phyloP scores from a whole-genome alignment of 805 yeast species.

The Candida piceae region DNA sequence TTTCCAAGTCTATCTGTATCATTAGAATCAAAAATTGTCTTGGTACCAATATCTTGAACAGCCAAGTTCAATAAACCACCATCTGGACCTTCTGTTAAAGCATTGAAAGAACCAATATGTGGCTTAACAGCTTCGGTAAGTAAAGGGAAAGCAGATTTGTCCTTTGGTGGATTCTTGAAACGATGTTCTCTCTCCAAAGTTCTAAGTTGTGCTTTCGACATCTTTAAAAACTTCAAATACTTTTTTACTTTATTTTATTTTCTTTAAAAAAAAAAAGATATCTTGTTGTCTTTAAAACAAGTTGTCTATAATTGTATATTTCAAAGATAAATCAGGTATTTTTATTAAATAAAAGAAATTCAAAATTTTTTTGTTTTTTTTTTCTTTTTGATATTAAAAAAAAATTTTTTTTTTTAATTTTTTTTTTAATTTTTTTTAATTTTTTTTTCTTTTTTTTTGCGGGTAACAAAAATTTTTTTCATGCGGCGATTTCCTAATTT shows the following conservation, averaged over 20 bases:
- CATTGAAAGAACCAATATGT: slow-evolving; percentile 94
- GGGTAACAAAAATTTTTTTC: neutral
- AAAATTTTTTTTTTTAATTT: no score
- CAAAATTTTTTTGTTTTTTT: no score
- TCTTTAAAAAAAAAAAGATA: neutral
- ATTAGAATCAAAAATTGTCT: slow-evolving; percentile 77
- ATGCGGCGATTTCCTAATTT: neutral
- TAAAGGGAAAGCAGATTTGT: slow-evolving; percentile 74
- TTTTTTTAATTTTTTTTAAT: neutral
- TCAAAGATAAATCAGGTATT: neutral
- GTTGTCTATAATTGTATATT: no score
- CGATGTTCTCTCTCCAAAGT: slow-evolving; percentile 86
- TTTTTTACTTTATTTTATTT: no score
- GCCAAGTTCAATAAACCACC: slow-evolving; percentile 85
- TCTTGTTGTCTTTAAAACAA: no score
- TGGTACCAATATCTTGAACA: slow-evolving; percentile 82
- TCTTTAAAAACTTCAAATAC: no score
- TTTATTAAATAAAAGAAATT: no score
- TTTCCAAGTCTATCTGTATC: slow-evolving; percentile 74
- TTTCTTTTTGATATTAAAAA: no score
- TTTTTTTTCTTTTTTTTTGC: neutral
- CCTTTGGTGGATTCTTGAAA: slow-evolving; percentile 86
- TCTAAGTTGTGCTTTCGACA: slow-evolving; percentile 54
- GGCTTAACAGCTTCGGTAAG: slow-evolving; percentile 89
- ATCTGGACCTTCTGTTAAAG: slow-evolving; percentile 80